Base-by-base conservation (phyloP, 352 stramenopile species). In the Albugo laibachii region DNA sequence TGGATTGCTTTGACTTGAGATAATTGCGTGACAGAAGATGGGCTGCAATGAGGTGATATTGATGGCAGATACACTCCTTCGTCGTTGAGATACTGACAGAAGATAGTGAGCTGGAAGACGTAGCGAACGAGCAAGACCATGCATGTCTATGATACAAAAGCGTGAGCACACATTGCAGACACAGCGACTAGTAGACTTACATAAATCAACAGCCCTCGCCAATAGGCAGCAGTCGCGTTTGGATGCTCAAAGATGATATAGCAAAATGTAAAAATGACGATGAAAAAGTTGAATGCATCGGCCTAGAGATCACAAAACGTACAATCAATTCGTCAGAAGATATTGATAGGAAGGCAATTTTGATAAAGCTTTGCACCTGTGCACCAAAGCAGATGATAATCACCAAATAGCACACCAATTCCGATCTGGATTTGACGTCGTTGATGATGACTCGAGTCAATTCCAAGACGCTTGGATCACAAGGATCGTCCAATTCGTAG, bases 401-500 rank as follows among this genome's bases (percentile, higher is more conserved):
- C 3, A 55, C 47, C 13, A 77, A n/a, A 40, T 73, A 92, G 62
- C 65, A 5, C 64, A 87, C 36, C 74, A 59, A 48, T 76, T 92
- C 34, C 78, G 74, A 31, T 86, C 54, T 0, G 65, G 51, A 37
- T 92, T 82, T 20, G 71, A 66, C 11, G 8, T 31, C 8, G 24
- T 31, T 31, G 24, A 31, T 31, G 24, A 66, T 24, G 10, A 88
- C 57, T 18, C 66, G 62, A 6, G 62, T 45, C 13, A 92, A 69
- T 20, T 87, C 75, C 14, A 48, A 49, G 0, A 82, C 8, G 24
- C 53, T 70, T 19, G 75, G 75, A 38, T 88, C 75, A 18, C 73
- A 74, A 56, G 81, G 50, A 39, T 92, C 78, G 31, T 92, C 78
- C 39, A 69, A 54, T 49, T 92, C 78, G 45, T 87, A 92, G 18